Base-by-base conservation (phyloP, 345 rosid species). In the Punica granatum region DNA sequence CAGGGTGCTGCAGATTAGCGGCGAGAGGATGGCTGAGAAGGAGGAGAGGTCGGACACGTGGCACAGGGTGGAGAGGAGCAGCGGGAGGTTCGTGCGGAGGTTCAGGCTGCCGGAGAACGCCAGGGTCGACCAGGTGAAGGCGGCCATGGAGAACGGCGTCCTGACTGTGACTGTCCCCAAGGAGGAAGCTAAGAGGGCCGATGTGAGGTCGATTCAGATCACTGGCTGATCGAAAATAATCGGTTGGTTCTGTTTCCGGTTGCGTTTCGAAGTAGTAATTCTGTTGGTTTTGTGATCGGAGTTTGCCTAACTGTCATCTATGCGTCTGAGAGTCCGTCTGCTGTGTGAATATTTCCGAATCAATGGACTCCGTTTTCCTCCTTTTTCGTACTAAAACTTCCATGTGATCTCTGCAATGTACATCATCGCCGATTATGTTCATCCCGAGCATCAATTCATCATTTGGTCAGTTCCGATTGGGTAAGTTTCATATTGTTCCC, bases 61-160 rank as follows among this genome's bases (percentile, higher is more conserved):
- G 84, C 81, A 83, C 13, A 69, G 76, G 0, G 49, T 78, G 32
- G 87, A 74, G 75, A 64, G 78, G 31, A 66, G 74, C 7, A 65
- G 68, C 6, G 82, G 79, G 0, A 69, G 67, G 63, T 83, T 80
- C 78, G 51, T 56, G 60, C 78, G 84, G 76, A 78, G 78, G 72
- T 80, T 76, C 11, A 69, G 81, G 79, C 70, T 80, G 46, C 81
- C 81, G 7, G 78, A 80, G 70, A 73, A 76, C 59, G 76, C 64
- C 21, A 78, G 54, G 72, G 69, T 73, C 46, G 81, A 80, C 46
- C 71, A 71, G 63, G 72, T 80, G 1, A 76, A 73, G 43, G 84
- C 79, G 12, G 30, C 63, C 0, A 78, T 74, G 87, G 84, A 83
- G 68, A 74, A 70, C 9, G 83, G 83, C 3, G 82, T 80, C 33